A percentile compares a stretch with the other conserved stretches of the same genome.
Conservation (phyloP, 371 early-diverging fungal genomes). For the Apophysomyces variabilis region DNA sequence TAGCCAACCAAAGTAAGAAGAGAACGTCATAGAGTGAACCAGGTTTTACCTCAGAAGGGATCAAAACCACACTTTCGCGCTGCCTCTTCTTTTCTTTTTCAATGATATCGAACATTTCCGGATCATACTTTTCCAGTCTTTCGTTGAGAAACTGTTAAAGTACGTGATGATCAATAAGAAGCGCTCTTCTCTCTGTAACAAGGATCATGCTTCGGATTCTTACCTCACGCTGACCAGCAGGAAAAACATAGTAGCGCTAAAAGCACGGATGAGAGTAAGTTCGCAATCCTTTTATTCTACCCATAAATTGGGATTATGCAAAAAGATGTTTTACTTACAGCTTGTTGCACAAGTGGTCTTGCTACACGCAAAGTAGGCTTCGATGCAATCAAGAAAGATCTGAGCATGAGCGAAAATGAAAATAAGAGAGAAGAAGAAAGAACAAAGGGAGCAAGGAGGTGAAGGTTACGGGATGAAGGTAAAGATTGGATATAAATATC, state of each 20-base stretch:
- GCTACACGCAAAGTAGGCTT: slow-evolving; percentile 28
- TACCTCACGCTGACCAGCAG: slow-evolving; percentile 69
- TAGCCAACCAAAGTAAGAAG: neutral
- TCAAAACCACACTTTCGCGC: slow-evolving; percentile 91
- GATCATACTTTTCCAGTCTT: slow-evolving; percentile 79
- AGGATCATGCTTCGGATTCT: slow-evolving; percentile 1
- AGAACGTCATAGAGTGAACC: neutral
- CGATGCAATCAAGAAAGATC: slow-evolving; percentile 34
- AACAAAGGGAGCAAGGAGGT: slow-evolving; percentile 14
- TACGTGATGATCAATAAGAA: no score
- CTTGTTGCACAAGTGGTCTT: slow-evolving; percentile 30
- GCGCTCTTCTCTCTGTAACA: neutral
- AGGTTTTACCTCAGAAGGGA: slow-evolving; percentile 90
- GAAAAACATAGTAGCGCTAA: slow-evolving; percentile 64
- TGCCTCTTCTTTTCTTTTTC: slow-evolving; percentile 97
- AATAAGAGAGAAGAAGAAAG: slow-evolving; percentile 19
- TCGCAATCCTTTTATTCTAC: neutral
- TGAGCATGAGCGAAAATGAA: slow-evolving; percentile 38
- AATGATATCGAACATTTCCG: slow-evolving; percentile 94
- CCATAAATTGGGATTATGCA: neutral
- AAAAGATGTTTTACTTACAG: slow-evolving; percentile 20
- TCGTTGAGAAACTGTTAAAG: slow-evolving; percentile 64
- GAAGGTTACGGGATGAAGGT: slow-evolving; percentile 10
- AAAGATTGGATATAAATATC: slow-evolving; percentile 16
- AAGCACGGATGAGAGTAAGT: slow-evolving; percentile 7